Conservation (phyloP, 768 basidiomycete species). For the Cystofilobasidium capitatum region DNA sequence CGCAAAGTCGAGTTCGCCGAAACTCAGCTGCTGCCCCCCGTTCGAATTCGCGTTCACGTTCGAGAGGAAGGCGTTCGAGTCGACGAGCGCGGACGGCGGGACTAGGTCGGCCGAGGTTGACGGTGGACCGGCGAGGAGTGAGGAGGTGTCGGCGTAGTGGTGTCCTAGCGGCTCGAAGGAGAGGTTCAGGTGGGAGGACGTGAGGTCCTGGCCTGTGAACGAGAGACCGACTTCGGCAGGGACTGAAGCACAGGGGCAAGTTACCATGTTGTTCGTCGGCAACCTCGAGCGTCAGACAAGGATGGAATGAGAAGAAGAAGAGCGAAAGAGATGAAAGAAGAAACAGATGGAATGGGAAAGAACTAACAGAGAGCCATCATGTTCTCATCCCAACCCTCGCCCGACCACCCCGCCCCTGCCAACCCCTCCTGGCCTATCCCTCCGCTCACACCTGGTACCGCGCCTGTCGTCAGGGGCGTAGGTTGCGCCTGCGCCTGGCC, state of each 20-base stretch:
- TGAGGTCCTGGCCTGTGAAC: slow-evolving; percentile 17
- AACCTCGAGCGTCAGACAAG: background rate
- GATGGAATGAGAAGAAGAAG: background rate
- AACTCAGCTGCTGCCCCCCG: too few species aligned
- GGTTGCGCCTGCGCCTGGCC: background rate
- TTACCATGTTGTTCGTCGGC: background rate
- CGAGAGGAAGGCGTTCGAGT: too few species aligned
- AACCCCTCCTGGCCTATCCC: background rate
- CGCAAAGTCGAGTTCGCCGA: slow-evolving; percentile 4
- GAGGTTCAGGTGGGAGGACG: slow-evolving; percentile 14
- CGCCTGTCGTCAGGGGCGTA: background rate
- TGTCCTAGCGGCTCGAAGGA: slow-evolving; percentile 6
- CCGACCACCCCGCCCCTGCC: background rate
- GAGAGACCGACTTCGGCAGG: slow-evolving; percentile 16
- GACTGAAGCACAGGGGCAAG: background rate
- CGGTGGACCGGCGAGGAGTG: too few species aligned
- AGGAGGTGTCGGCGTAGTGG: background rate
- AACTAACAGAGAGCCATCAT: slow-evolving; percentile 11
- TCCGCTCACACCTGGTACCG: too few species aligned
- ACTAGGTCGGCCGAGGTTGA: too few species aligned
- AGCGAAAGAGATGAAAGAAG: background rate
- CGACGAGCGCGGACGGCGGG: background rate
- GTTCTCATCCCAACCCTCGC: slow-evolving; percentile 16
- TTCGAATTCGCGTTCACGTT: too few species aligned
- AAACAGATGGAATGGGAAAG: background rate